Percentiles rank a stretch among this genome's conserved stretches.
Conservation (phyloP, 345 rosid species). For the Eucalyptus urophylla region DNA sequence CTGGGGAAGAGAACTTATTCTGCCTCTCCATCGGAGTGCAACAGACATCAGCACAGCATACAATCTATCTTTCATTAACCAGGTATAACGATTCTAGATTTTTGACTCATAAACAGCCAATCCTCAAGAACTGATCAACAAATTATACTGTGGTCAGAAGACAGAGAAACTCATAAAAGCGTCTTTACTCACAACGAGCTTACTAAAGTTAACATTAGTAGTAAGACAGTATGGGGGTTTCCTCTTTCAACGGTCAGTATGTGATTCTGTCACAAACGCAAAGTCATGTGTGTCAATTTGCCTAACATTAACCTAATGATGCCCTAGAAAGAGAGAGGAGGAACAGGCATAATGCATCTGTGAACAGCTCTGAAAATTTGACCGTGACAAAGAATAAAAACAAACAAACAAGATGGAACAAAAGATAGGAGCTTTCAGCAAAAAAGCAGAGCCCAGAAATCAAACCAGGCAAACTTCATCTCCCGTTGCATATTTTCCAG, state of each 20-base stretch:
- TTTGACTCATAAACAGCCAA: background rate
- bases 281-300: background rate
- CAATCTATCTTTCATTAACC: background rate
- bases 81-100: background rate
- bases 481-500: conserved; percentile 73
- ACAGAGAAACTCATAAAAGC: background rate
- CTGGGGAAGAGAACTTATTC: background rate
- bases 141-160: background rate
- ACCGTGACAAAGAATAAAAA: background rate
- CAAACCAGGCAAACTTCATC: conserved; percentile 62
- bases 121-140: background rate
- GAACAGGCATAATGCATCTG: background rate
- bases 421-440: background rate
- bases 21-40: background rate
- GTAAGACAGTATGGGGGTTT: background rate
- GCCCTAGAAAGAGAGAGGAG: background rate
- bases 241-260: background rate
- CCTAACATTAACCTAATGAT: background rate
- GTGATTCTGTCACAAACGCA: background rate
- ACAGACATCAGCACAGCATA: background rate
- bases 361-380: background rate
- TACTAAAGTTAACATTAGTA: background rate
- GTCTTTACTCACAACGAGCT: background rate
- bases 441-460: background rate
- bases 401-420: background rate